Conservation (phyloP, 1,139 yeast species). For the Pichia sp. region DNA sequence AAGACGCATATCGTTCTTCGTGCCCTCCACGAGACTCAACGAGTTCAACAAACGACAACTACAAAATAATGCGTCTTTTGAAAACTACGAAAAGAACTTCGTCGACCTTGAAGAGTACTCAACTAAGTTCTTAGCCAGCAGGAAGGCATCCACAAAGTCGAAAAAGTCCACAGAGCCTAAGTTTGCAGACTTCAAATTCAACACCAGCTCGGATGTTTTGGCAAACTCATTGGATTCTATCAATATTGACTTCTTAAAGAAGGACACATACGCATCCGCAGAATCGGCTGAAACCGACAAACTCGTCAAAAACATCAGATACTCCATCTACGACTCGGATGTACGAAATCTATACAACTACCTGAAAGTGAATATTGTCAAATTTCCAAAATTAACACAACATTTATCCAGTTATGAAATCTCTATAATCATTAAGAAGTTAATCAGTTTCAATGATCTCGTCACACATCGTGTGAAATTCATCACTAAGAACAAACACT, state of each 20-base stretch:
- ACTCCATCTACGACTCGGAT: slow-evolving; percentile 1
- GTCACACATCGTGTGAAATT: slow-evolving; percentile 8
- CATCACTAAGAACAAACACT: slow-evolving; percentile 7
- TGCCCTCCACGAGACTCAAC: slow-evolving; percentile 15
- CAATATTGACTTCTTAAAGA: slow-evolving; percentile 4
- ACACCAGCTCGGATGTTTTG: not conserved
- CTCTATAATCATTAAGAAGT: slow-evolving; percentile 15
- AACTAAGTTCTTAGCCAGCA: not conserved
- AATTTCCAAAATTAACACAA: not conserved
- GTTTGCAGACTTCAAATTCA: not conserved
- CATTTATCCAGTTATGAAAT: slow-evolving; percentile 8
- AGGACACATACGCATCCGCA: not conserved
- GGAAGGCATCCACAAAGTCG: not conserved
- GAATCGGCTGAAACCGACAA: not conserved
- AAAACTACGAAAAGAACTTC: slow-evolving; percentile 13
- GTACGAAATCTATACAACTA: slow-evolving; percentile 8
- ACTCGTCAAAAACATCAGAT: not conserved
- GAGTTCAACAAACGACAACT: slow-evolving; percentile 15
- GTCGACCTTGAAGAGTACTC: slow-evolving; percentile 7
- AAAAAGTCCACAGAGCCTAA: not conserved
- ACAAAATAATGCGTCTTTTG: slow-evolving; percentile 13
- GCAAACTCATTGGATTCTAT: slow-evolving; percentile 7
- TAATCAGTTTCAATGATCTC: slow-evolving; percentile 5
- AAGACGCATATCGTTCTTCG: slow-evolving; percentile 15
- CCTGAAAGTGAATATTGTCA: slow-evolving; percentile 5